A percentile compares a stretch with the other conserved stretches of the same genome.
Evolutionary conservation across 139 green algal genomes (phyloP).

Genomic region (Axilococcus clingmanii): DNA sequence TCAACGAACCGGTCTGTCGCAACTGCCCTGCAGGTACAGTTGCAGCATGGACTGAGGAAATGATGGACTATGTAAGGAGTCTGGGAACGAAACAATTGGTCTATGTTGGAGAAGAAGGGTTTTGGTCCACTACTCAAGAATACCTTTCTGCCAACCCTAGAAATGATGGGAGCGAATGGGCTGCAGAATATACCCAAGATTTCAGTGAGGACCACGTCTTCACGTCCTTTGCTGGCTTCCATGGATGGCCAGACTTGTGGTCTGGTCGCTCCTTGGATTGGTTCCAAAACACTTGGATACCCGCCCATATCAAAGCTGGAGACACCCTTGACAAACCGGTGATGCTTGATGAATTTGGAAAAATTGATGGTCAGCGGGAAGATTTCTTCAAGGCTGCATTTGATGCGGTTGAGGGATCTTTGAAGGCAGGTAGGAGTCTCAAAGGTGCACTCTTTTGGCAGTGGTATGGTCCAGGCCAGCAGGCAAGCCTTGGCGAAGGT

Average conservation of each 20-base stretch:
- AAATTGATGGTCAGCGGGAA: constrained; percentile 10
- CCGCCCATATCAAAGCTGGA: constrained; percentile 11
- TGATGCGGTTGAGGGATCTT: constrained; percentile 20
- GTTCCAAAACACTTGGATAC: constrained; percentile 10
- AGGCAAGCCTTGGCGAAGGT: constrained; percentile 11
- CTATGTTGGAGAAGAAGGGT: constrained; percentile 29
- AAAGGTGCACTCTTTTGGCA: constrained; percentile 19
- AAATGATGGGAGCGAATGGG: constrained; percentile 8
- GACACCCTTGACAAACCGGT: constrained; percentile 18
- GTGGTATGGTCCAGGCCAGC: constrained; percentile 8
- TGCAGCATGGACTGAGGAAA: constrained; percentile 28
- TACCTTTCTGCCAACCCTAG: constrained; percentile 14
- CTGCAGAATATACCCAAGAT: constrained; percentile 14
- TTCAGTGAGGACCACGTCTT: constrained; percentile 25
- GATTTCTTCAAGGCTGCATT: constrained; percentile 14
- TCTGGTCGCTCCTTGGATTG: not conserved
- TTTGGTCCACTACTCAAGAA: constrained; percentile 10
- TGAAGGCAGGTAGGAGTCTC: constrained; percentile 9
- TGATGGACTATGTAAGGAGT: constrained; percentile 36
- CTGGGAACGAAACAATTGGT: constrained; percentile 24
- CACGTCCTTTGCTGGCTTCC: constrained; percentile 23
- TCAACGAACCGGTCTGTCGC: constrained; percentile 62
- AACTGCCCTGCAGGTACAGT: constrained; percentile 8
- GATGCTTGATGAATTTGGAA: constrained; percentile 37
- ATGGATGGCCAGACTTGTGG: constrained; percentile 26